Percentiles rank a stretch among this genome's conserved stretches.
Conservation (phyloP, 1,284 basidiomycete genomes). For the Apiotrichum sp. region DNA sequence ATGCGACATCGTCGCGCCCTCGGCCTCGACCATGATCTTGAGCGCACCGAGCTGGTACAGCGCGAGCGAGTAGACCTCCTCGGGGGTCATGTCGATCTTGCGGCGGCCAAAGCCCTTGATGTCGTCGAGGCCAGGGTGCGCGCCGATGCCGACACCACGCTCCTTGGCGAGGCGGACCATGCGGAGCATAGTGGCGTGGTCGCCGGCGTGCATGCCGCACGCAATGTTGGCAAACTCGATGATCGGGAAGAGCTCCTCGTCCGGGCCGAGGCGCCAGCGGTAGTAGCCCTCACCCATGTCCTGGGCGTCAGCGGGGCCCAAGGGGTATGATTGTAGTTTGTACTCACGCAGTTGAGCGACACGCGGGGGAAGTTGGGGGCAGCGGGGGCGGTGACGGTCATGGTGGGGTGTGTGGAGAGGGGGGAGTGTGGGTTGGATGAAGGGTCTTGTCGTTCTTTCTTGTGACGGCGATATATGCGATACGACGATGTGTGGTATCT, state of each 20-base stretch:
- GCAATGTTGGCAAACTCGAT: constrained; percentile 38
- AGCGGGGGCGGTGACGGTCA: background rate
- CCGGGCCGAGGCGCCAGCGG: constrained; percentile 36
- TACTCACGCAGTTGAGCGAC: constrained; percentile 9
- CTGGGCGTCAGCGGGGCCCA: background rate
- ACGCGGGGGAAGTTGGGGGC: constrained; percentile 4
- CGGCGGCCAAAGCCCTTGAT: constrained; percentile 16
- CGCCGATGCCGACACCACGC: constrained; percentile 38
- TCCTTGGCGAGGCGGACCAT: constrained; percentile 37
- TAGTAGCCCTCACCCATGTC: constrained; percentile 35
- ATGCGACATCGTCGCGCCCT: constrained; percentile 30
- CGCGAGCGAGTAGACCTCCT: constrained; percentile 16
- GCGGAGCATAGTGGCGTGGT: constrained; percentile 38
- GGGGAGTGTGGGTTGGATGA: background rate
- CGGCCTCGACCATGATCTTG: constrained; percentile 35
- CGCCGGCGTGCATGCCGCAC: constrained; percentile 41
- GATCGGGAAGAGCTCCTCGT: constrained; percentile 36
- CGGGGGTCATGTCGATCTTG: constrained; percentile 11
- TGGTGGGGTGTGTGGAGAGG: background rate
- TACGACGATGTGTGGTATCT: no score
- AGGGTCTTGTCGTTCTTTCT: no score
- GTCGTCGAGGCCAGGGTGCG: constrained; percentile 21
- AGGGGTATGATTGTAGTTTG: no score
- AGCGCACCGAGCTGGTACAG: constrained; percentile 39
- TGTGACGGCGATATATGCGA: no score